Conservation (phyloP, 2,329 filamentous ascomycete genomes). For the Seiridium cupressi region DNA sequence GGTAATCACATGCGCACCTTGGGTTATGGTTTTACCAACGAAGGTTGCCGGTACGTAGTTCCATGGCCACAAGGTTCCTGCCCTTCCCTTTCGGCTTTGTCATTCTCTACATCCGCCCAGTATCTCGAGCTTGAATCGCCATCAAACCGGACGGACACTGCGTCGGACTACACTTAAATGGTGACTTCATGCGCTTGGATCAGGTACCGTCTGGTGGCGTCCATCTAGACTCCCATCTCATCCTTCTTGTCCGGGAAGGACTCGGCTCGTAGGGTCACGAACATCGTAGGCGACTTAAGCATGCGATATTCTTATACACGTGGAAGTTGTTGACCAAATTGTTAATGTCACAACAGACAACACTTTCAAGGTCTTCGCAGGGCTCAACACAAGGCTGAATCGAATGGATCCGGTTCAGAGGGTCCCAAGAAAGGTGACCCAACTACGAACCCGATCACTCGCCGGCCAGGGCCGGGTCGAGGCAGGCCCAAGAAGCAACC, state of each 20-base stretch:
- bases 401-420: constrained; percentile 31
- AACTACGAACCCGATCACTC: constrained; percentile 56
- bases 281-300: no score
- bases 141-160: background rate
- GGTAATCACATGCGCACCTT: constrained; percentile 58
- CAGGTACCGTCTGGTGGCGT: background rate
- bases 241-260: no score
- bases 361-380: constrained; percentile 60
- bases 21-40: constrained; percentile 63
- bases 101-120: background rate
- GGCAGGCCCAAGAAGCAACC: constrained; percentile 50
- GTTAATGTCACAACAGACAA: constrained; percentile 39
- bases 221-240: background rate
- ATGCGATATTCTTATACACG: background rate
- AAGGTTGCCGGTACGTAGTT: constrained; percentile 59
- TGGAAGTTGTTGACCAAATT: background rate
- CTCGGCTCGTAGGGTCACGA: no score
- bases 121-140: background rate
- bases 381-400: constrained; percentile 52
- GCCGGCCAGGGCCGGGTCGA: constrained; percentile 56
- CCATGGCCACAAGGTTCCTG: background rate
- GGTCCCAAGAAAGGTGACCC: constrained; percentile 44
- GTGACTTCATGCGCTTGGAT: no score
- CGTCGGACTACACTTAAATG: no score
- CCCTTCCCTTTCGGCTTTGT: constrained; percentile 3